Evolutionary conservation across 2,329 filamentous ascomycete genomes (phyloP), one percentile per base, ranked within the genome.

Genomic region (Colletotrichum liaoningense): DNA sequence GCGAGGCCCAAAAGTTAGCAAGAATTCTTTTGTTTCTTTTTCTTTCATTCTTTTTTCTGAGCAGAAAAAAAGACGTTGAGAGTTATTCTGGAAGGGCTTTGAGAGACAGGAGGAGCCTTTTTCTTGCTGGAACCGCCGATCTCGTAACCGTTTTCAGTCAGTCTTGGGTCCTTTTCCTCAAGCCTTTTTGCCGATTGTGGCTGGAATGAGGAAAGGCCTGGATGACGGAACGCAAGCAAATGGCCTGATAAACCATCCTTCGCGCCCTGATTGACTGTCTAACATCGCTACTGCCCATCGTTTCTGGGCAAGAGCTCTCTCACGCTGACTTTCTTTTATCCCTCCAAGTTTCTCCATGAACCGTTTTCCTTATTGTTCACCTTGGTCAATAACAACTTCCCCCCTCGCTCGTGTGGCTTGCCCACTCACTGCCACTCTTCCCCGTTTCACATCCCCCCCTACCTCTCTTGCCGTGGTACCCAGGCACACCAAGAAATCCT

Each of bases 111-210:
- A 63, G 46, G 42, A 46, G 24, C 42, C 6, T 9, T 46, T n/a
- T 46, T 46, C 42, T 46, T 46, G 42, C 42, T 58, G 5, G 28
- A 33, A 33, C 56, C 33, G 67, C 60, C 64, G 60, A 66, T 70
- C 70, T 59, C 33, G 28, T n/a, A 46, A 46, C 65, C 35, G 70
- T 42, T 57, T 73, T 52, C 70, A 62, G 67, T 46, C 24, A 24
- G 26, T 16, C 1, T 16, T 19, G 16, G 38, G 5, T n/a, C 24
- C 19, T 24, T 24, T 19, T 14, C 22, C 52, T 24, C 33, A 22
- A 33, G 49, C 19, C 19, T 5, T 22, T 28, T 42, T 55, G 33
- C 54, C 12, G 4, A 24, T 38, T 72, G 59, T 69, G 66, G 66
- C 69, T 69, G 52, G 11, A 6, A 26, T 4, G 11, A 42, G 11